Percentiles rank a stretch among this genome's conserved stretches.
These are phyloP conservation scores for Xylaria sp. DNA, from an alignment of 2,329 filamentous ascomycete species.

Conservation along the genomic window DNA sequence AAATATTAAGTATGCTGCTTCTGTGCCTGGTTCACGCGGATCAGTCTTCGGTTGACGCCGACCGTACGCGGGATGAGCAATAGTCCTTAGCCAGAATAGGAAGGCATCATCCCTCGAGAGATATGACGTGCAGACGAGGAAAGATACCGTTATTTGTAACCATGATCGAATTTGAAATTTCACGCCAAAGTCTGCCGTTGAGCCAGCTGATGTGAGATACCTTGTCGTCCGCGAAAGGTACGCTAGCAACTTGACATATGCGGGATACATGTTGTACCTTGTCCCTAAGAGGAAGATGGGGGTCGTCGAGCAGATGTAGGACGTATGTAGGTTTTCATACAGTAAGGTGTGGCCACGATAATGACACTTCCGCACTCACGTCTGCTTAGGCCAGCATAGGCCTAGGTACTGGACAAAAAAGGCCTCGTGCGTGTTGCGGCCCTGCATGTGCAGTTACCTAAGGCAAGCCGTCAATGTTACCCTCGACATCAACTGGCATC, in stretches of 20 bases:
- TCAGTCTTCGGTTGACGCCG: slow-evolving; percentile 15
- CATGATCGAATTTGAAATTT: slow-evolving; percentile 33
- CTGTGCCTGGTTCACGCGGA: background rate
- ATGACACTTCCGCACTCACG: background rate
- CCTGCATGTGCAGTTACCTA: background rate
- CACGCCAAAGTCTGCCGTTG: background rate
- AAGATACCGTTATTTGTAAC: slow-evolving; percentile 25
- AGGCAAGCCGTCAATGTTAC: background rate
- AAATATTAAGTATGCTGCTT: background rate
- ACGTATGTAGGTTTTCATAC: background rate
- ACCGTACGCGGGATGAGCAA: slow-evolving; percentile 10
- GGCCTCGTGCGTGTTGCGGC: background rate
- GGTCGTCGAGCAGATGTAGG: background rate
- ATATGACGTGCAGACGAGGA: slow-evolving; percentile 40
- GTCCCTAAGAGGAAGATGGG: slow-evolving; percentile 25
- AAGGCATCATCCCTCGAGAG: slow-evolving; percentile 35
- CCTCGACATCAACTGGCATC: background rate
- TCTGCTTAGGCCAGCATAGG: background rate
- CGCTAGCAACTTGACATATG: slow-evolving; percentile 13
- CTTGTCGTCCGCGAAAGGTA: slow-evolving; percentile 15
- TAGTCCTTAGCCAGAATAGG: slow-evolving; percentile 32
- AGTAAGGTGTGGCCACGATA: background rate
- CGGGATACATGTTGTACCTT: slow-evolving; percentile 27
- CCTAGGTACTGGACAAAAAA: background rate
- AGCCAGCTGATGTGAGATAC: slow-evolving; percentile 9